Evolutionary conservation across 2,329 filamentous ascomycete species (phyloP), one percentile per base, ranked within the genome.

Genomic region (Colletotrichum paranaense): DNA sequence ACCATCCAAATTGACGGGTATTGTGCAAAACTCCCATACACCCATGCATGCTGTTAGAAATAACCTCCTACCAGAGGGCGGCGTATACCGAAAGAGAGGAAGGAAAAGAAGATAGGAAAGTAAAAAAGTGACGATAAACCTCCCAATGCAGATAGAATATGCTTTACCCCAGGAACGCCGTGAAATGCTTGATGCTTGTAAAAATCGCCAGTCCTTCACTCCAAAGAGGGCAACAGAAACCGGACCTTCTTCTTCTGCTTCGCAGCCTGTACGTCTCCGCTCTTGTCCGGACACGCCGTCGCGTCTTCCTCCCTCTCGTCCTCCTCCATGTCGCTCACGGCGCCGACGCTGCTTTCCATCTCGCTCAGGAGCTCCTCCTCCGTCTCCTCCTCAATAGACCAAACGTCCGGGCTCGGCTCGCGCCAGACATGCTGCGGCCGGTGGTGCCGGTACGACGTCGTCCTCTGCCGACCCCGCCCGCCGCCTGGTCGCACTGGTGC

Each of bases 311-410:
- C 42, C n/a, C 12, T 42, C 38, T 42, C 14, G 14, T 42, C 24
- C 7, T 69, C 35, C 62, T 80, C 78, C 65, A 79, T 76, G 42
- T 81, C 76, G 75, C 81, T 82, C 11, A 80, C 75, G 0, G 74
- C 77, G 30, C 73, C 76, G 24, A 78, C 72, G 69, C 78, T 81
- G 67, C 79, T 79, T 59, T 81, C 83, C 78, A 82, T 79, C 77
- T 87, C 85, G 74, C 84, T 85, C 80, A 84, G 80, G 28, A 86
- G 79, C 76, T 89, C 87, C 77, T 88, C 87, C 80, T 89, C 88
- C 1, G 86, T 86, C 81, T 90, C 88, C 78, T 91, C 89, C 79
- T 89, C 86, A 68, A 91, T 91, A 35, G 87, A 87, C 86, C 88
- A 91, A 4, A 91, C 89, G 66, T 90, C 88, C 0, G 88, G 88